phyloP scores from a whole-genome alignment of 768 basidiomycete genomes.

The Dentipellis sp. region DNA sequence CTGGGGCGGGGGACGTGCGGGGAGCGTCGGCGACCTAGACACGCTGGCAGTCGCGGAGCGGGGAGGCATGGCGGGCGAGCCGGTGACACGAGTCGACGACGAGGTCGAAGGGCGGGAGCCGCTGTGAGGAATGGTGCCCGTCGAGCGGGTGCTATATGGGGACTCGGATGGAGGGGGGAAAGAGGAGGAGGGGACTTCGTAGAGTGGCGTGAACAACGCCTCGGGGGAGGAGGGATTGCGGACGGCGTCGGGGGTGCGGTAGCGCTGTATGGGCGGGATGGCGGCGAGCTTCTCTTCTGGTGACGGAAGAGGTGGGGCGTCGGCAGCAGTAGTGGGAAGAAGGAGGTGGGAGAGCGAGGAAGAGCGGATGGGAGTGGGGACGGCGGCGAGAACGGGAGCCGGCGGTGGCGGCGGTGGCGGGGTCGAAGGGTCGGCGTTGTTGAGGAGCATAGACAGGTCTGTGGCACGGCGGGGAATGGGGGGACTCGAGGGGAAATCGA shows the following conservation, averaged over 20 bases:
- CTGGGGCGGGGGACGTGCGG: conserved; percentile 10
- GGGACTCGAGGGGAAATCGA: conserved; percentile 28
- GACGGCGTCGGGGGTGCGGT: neutral
- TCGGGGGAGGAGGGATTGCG: conserved; percentile 7
- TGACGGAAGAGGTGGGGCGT: conserved; percentile 11
- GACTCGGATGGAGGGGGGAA: conserved; percentile 9
- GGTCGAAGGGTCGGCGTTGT: conserved; percentile 50
- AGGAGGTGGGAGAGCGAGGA: conserved; percentile 16
- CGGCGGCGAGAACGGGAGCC: too few relatives aligned
- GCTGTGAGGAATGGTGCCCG: neutral
- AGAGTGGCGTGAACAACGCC: conserved; percentile 9
- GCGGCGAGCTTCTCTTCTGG: conserved; percentile 14
- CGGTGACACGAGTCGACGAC: conserved; percentile 9
- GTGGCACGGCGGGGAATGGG: conserved; percentile 50
- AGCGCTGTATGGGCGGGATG: conserved; percentile 9
- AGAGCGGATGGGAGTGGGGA: conserved; percentile 8
- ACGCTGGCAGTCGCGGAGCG: neutral
- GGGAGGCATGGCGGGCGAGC: conserved; percentile 12
- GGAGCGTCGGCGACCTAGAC: neutral
- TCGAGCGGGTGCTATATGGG: neutral
- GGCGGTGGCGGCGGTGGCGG: conserved; percentile 15
- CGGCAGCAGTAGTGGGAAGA: conserved; percentile 13
- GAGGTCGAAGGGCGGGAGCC: conserved; percentile 14
- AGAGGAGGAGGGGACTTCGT: conserved; percentile 1
- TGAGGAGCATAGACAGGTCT: conserved; percentile 69